Percentiles rank a stretch among this genome's conserved stretches.
Evolutionary conservation across 257 asterid genomes (phyloP).

Genomic region (Capsicum rhomboideum): DNA sequence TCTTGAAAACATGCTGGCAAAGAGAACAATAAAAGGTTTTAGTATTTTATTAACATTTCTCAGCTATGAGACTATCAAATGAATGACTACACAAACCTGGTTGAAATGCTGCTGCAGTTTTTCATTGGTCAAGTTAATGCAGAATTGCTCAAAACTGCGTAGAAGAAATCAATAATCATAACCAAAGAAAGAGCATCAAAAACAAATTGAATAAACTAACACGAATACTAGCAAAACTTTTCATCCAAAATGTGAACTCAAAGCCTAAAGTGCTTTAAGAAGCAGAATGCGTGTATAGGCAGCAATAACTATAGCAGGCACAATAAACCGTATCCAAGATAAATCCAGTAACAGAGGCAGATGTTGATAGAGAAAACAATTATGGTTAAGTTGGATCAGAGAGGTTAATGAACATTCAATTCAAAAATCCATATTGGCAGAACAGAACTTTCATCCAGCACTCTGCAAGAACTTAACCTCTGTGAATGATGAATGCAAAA

Average conservation of each 20-base stretch:
- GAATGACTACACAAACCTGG: conserved; percentile 44
- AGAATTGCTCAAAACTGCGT: conserved; percentile 95
- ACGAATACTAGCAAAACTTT: neutral
- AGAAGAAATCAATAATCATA: conserved; percentile 5
- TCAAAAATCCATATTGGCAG: neutral
- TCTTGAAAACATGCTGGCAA: conserved; percentile 86
- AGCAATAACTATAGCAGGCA: neutral
- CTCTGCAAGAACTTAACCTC: conserved; percentile 35
- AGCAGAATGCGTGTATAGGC: neutral
- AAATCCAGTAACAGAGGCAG: neutral
- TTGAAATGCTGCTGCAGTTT: conserved; percentile 95
- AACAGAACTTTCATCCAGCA: conserved; percentile 23
- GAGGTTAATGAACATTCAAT: neutral
- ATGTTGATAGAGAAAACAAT: neutral
- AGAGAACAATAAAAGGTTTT: conserved; percentile 2
- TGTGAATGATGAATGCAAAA: conserved; percentile 53
- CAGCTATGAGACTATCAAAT: neutral
- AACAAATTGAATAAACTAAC: neutral
- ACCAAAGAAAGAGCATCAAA: neutral
- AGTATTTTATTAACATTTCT: neutral
- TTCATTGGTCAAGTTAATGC: conserved; percentile 93
- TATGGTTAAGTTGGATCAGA: neutral
- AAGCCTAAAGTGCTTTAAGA: neutral
- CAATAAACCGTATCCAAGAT: neutral
- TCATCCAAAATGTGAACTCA: neutral